These are phyloP conservation scores for Sordariomycetes sp. DNA, from an alignment of 2,329 filamentous ascomycete species.

Conservation along the genomic window DNA sequence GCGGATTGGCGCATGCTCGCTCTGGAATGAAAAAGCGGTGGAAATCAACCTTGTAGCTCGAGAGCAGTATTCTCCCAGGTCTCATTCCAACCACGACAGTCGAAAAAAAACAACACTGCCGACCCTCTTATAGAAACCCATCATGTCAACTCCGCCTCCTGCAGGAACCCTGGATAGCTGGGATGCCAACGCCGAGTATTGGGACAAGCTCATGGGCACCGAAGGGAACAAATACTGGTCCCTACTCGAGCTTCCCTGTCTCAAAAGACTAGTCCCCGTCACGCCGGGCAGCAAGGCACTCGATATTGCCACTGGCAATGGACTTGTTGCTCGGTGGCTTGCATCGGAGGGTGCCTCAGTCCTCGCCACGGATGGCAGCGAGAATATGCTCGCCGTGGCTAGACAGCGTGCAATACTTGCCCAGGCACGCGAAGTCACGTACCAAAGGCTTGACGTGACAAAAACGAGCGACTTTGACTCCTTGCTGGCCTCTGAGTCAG, in stretches of 20 bases:
- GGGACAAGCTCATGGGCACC: slow-evolving; percentile 27
- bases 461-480: background rate
- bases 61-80: too few relatives aligned
- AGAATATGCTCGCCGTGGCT: slow-evolving; percentile 27
- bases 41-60: too few relatives aligned
- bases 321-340: slow-evolving; percentile 33
- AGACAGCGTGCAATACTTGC: background rate
- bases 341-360: slow-evolving; percentile 22
- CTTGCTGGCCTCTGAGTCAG: background rate
- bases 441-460: background rate
- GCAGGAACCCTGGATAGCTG: slow-evolving; percentile 19
- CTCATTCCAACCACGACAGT: too few relatives aligned
- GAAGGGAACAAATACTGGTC: slow-evolving; percentile 33
- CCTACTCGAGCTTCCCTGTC: slow-evolving; percentile 26
- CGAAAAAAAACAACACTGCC: too few relatives aligned
- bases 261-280: slow-evolving; percentile 22
- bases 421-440: background rate
- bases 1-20: too few relatives aligned
- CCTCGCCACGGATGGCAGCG: slow-evolving; percentile 31
- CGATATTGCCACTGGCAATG: slow-evolving; percentile 39
- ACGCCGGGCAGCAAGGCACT: slow-evolving; percentile 21
- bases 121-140: background rate
- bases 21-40: too few relatives aligned
- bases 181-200: slow-evolving; percentile 28
- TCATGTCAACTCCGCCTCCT: background rate